Evolutionary conservation across 73 alveolate genomes (phyloP), one percentile per base, ranked within the genome.

Genomic region (Paramecium sexaurelia): DNA sequence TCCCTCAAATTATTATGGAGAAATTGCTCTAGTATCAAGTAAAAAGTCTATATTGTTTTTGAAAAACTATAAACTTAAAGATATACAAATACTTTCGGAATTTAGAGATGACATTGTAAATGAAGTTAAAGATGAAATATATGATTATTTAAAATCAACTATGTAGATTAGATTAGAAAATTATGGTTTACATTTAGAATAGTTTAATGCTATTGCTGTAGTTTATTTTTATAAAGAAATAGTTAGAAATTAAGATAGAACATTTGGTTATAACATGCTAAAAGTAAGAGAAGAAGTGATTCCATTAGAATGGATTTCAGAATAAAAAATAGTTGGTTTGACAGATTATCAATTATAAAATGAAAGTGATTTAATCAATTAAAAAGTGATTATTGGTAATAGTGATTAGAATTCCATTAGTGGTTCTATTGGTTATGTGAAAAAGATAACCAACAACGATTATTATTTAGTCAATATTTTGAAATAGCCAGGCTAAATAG

Each of bases 1-100:
- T 78, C 90, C 90, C 1, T 78, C 10, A 37, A 29, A 78, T 13
- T 29, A 43, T 15, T 78, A 78, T 78, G 90, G 90, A 78, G 90
- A 78, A 33, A 7, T 78, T 2, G 73, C 35, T 41, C 8, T 39
- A 7, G 43, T 78, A 17, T 20, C 41, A 0, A 78, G 55, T 24
- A 39, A 78, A 40, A 20, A 13, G 19, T 41, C 90, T 20, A 41
- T 40, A 5, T 5, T 78, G 20, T 78, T 78, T 19, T 22, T 78
- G 9, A 26, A 41, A 39, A 45, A 78, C 8, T 78, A 78, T 45
- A 13, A 27, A 3, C 15, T 29, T 8, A 39, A 78, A 45, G 39
- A 78, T 78, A 24, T 78, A 1, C 3, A 61, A 13, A 19, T 61
- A 61, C 26, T 61, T 1, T 78, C 32, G 1, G 90, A 78, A 24